Evolutionary conservation across 1,139 yeast genomes (phyloP).

Genomic region (Blastobotrys ciferrii): DNA sequence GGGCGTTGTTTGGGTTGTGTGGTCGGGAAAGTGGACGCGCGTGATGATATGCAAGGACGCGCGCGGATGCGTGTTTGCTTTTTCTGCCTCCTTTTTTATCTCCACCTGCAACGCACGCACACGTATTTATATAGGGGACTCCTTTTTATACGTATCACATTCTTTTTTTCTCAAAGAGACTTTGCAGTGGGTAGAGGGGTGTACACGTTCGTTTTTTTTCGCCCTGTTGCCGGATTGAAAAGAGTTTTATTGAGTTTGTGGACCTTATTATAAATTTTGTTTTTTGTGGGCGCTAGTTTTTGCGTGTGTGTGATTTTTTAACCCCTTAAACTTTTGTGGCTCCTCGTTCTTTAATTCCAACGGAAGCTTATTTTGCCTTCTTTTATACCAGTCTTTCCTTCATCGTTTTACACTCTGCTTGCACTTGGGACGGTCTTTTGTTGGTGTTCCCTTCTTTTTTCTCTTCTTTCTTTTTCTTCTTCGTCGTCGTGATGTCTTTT

Average conservation of each 20-base stretch:
- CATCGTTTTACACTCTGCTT: background rate
- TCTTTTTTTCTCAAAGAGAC: background rate
- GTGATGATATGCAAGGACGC: background rate
- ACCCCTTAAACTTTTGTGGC: slow-evolving; percentile 9
- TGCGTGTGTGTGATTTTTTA: slow-evolving; percentile 1
- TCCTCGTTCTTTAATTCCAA: slow-evolving; percentile 2
- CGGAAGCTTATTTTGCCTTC: background rate
- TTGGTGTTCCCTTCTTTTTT: background rate
- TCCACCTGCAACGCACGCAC: background rate
- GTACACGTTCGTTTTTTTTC: background rate
- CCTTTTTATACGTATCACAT: background rate
- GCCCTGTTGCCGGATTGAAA: background rate
- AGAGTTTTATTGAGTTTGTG: background rate
- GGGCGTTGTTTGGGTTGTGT: no score
- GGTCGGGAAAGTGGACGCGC: background rate
- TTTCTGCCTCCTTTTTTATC: background rate
- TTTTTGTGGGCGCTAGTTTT: background rate
- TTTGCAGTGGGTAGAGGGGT: no score
- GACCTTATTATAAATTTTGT: background rate
- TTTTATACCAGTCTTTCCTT: background rate
- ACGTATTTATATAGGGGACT: background rate
- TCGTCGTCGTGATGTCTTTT: slow-evolving; percentile 26
- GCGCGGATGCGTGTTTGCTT: background rate
- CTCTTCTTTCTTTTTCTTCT: slow-evolving; percentile 1
- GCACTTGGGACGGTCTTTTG: background rate